Base-by-base conservation (phyloP, 495 filamentous ascomycete species). In the Xylaria telfairii region DNA sequence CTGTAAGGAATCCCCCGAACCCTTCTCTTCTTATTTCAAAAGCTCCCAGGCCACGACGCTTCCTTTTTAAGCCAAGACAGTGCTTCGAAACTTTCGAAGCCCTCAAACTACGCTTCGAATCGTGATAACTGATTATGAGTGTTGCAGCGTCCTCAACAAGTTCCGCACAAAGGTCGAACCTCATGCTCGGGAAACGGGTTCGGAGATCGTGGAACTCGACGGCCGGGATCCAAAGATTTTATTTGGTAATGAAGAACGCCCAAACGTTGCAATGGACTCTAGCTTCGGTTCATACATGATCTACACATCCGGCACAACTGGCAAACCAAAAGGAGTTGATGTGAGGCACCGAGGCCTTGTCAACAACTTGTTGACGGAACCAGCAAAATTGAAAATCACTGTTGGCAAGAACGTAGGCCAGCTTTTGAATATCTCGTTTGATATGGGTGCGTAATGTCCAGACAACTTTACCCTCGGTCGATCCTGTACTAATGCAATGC, bases 221-320 rank as follows among this genome's bases (percentile, higher is more conserved):
- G 64, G 51, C 24, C 30, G 47, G 12, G 37, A 62, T 15, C 68
- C 26, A 26, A 44, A 42, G 12, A n/a, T 19, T 32, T 21, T 30
- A 13, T 21, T 41, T n/a, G 68, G 64, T n/a, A 71, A 75, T 42
- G 63, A 65, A n/a, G 65, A n/a, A 21, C 66, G 73, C 28, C 78
- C 75, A 0, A 51, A 37, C 0, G 65, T 80, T 3, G 2, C 47
- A 24, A 71, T 78, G 44, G 34, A 71, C 15, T 54, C 80, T n/a
- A 70, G 77, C 39, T 73, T 78, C 67, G 80, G 79, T 21, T 74
- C 77, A n/a, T 83, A 82, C 60, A 73, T 83, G 57, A 82, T 83
- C 19, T 83, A 82, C 63, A 83, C 81, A 10, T 82, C 81, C 12
- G 81, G 81, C 12, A 82, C 80, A 5, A 83, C 81, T 19, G 81